These are phyloP conservation scores for Coniosporium apollinis DNA, from an alignment of 495 filamentous ascomycete genomes.

Conservation along the genomic window DNA sequence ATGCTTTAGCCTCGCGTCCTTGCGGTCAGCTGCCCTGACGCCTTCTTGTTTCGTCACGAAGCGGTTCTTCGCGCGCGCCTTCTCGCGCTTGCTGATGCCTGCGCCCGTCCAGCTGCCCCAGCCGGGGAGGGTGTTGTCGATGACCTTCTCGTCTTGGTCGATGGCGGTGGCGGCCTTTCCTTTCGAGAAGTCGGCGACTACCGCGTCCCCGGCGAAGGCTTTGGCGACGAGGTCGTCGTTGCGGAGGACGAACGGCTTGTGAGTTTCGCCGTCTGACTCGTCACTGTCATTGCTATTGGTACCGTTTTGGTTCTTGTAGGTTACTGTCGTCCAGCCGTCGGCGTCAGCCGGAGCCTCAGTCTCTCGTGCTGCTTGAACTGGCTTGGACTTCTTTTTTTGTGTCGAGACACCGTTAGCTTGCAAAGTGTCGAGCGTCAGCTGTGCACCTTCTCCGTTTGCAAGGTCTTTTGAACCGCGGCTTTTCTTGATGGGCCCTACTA, in stretches of 20 bases:
- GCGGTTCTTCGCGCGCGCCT: conserved; percentile 33
- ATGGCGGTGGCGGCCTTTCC: conserved; percentile 60
- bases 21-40: conserved; percentile 56
- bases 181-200: conserved; percentile 60
- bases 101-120: conserved; percentile 86
- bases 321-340: conserved; percentile 21
- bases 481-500: neutral
- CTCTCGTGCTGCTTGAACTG: conserved; percentile 7
- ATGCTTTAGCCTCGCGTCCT: conserved; percentile 61
- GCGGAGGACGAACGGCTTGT: conserved; percentile 43
- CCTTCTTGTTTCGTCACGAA: conserved; percentile 57
- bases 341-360: conserved; percentile 6
- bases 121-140: conserved; percentile 74
- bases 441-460: neutral
- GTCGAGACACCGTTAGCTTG: neutral
- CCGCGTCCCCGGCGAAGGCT: conserved; percentile 83
- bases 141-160: conserved; percentile 70
- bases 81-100: conserved; percentile 48
- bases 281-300: conserved; percentile 27
- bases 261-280: conserved; percentile 34
- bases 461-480: too few species aligned
- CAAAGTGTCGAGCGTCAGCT: neutral
- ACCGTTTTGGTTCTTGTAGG: conserved; percentile 8
- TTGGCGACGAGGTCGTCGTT: conserved; percentile 68
- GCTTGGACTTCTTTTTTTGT: conserved; percentile 7